These are phyloP conservation scores for Lepiota subincarnata DNA, from an alignment of 768 basidiomycete species.

Conservation along the genomic window DNA sequence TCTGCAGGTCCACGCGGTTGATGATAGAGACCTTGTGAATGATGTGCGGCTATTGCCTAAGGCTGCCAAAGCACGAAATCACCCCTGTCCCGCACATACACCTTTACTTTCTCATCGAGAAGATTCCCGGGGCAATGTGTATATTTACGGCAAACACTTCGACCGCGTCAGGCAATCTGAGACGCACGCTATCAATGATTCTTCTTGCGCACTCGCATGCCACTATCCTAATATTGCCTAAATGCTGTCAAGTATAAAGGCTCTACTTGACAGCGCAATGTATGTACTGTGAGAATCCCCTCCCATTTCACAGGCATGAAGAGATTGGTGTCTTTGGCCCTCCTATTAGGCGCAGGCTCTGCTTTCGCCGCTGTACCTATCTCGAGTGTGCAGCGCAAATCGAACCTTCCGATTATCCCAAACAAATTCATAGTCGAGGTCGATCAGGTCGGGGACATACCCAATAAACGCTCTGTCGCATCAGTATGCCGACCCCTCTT, in stretches of 20 bases:
- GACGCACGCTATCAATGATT: neutral
- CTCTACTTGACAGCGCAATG: neutral
- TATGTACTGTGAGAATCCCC: neutral
- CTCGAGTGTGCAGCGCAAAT: conserved; percentile 33
- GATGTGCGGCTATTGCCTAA: too few species aligned
- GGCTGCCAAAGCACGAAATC: too few species aligned
- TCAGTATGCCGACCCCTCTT: conserved; percentile 19
- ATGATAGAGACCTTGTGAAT: too few species aligned
- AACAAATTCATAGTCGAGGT: conserved; percentile 60
- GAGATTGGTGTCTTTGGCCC: conserved; percentile 23
- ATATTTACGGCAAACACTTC: neutral
- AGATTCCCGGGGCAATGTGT: neutral
- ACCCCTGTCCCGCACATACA: too few species aligned
- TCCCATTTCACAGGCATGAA: conserved; percentile 28
- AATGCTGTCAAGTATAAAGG: conserved; percentile 2
- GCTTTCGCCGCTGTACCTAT: conserved; percentile 29
- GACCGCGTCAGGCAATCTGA: neutral
- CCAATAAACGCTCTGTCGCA: conserved; percentile 29
- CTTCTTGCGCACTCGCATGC: conserved; percentile 1
- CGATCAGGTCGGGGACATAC: conserved; percentile 33
- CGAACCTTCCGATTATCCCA: conserved; percentile 34
- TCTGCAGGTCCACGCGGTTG: too few species aligned
- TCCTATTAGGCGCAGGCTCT: conserved; percentile 24
- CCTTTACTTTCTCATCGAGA: neutral
- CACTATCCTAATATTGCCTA: neutral